A percentile compares a stretch with the other conserved stretches of the same genome.
phyloP scores from a whole-genome alignment of 352 stramenopile genomes.

The Thalassiosira livingstoniorum region DNA sequence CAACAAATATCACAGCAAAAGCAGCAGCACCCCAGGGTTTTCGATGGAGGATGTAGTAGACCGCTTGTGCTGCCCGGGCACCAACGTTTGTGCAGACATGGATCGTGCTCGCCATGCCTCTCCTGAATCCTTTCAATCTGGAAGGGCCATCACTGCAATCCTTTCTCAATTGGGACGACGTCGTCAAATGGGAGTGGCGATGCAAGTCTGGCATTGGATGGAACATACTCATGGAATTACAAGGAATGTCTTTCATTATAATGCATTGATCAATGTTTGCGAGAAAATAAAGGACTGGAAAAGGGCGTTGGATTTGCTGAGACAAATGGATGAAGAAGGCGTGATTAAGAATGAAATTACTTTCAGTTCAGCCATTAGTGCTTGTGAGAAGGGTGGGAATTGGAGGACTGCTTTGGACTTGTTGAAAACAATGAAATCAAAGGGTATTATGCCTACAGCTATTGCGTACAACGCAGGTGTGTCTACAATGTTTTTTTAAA shows the following conservation, averaged over 20 bases:
- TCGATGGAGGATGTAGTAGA: constrained; percentile 71
- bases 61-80: constrained; percentile 43
- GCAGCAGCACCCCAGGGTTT: constrained; percentile 26
- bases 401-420: constrained; percentile 82
- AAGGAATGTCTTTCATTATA: constrained; percentile 82
- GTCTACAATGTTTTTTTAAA: not conserved
- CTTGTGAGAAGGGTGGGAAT: constrained; percentile 83
- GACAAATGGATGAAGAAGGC: constrained; percentile 80
- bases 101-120: constrained; percentile 51
- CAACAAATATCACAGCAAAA: constrained; percentile 4
- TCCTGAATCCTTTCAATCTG: constrained; percentile 66
- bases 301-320: constrained; percentile 72
- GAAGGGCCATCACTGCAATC: constrained; percentile 73
- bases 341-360: constrained; percentile 84
- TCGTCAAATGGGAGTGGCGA: constrained; percentile 67
- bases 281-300: constrained; percentile 81
- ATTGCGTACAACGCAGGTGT: constrained; percentile 82
- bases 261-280: constrained; percentile 80
- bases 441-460: constrained; percentile 69
- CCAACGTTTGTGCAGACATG: constrained; percentile 67
- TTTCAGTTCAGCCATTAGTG: constrained; percentile 80
- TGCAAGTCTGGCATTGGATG: constrained; percentile 80
- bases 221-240: constrained; percentile 62
- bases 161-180: constrained; percentile 70
- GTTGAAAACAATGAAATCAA: constrained; percentile 81